These are phyloP conservation scores for Xylariaceae sp. DNA, from an alignment of 2,329 filamentous ascomycete species.

Conservation along the genomic window DNA sequence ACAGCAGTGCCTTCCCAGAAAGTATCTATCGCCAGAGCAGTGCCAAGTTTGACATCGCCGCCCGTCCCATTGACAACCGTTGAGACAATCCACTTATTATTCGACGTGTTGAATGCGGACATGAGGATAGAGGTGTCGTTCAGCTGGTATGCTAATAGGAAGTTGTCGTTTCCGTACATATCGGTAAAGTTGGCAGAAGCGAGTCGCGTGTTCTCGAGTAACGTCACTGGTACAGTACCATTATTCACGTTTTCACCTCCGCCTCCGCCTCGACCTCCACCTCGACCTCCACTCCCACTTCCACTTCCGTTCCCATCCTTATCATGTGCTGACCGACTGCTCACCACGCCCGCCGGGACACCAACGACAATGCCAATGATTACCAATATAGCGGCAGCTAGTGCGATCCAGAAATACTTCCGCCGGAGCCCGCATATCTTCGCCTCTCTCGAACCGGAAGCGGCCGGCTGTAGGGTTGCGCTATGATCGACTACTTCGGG, in stretches of 20 bases:
- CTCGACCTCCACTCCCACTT: too few species aligned
- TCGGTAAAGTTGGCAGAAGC: constrained; percentile 42
- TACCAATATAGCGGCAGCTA: constrained; percentile 17
- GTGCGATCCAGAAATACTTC: constrained; percentile 27
- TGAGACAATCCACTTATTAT: constrained; percentile 37
- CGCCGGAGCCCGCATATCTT: constrained; percentile 29
- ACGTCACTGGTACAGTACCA: neutral
- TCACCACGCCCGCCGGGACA: constrained; percentile 21
- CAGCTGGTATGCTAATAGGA: constrained; percentile 38
- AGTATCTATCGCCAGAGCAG: constrained; percentile 17
- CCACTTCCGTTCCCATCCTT: neutral
- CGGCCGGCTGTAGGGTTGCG: neutral
- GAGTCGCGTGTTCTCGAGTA: constrained; percentile 30
- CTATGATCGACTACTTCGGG: constrained; percentile 21
- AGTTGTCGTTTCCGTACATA: constrained; percentile 35
- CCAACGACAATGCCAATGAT: constrained; percentile 26
- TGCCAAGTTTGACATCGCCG: constrained; percentile 18
- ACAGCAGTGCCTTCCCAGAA: constrained; percentile 17
- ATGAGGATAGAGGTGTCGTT: constrained; percentile 37
- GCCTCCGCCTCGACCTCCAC: too few species aligned
- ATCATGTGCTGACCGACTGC: neutral
- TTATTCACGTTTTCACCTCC: neutral
- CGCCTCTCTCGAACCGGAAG: constrained; percentile 1
- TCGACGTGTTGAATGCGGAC: constrained; percentile 40
- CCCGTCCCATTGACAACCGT: constrained; percentile 36